Base-by-base conservation (phyloP, 106 monocot species). In the Dactylorhiza incarnata region DNA sequence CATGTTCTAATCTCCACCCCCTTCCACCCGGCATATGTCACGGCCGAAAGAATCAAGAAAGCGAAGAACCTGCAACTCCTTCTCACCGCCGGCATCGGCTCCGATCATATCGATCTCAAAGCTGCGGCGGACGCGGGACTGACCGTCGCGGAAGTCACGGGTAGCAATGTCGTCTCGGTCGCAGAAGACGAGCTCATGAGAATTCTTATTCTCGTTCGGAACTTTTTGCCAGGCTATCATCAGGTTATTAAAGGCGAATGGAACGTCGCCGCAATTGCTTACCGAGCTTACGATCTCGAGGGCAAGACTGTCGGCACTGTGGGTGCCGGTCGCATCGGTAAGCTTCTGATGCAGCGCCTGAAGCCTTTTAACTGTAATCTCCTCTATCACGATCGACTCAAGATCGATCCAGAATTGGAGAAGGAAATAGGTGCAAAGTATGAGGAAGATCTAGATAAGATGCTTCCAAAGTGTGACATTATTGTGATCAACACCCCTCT, bases 121-220 rank as follows among this genome's bases (percentile, higher is more conserved):
- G 93, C 97, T 19, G 97, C 97, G 7, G 91, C 94, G 16, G 83
- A 81, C 8, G 89, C 97, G 8, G 89, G 94, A 49, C 25, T 97
- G 70, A 97, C 97, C 19, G 97, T 97, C 7, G 97, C 97, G 9
- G 97, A 97, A 49, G 94, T 97, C 16, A 97, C 97, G 0, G 97
- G 97, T 69, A 97, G 97, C 81, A 97, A 97, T 79, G 76, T 76
- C 11, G 94, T 97, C 20, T 97, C 97, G 0, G 97, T 97, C 59
- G 97, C 97, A 51, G 97, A 97, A 81, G 97, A 97, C 67, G 91
- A 97, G 80, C 83, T 97, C 62, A 86, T 97, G 97, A 84, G 97
- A 62, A 86, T 97, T 51, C 87, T 97, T 66, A 84, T 97, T 45
- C 80, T 97, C 17, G 86, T 94, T 48, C 84, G 97, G 2, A 97